These are phyloP conservation scores for Bondarzewia mesenterica DNA, from an alignment of 1,284 basidiomycete species.

Conservation along the genomic window DNA sequence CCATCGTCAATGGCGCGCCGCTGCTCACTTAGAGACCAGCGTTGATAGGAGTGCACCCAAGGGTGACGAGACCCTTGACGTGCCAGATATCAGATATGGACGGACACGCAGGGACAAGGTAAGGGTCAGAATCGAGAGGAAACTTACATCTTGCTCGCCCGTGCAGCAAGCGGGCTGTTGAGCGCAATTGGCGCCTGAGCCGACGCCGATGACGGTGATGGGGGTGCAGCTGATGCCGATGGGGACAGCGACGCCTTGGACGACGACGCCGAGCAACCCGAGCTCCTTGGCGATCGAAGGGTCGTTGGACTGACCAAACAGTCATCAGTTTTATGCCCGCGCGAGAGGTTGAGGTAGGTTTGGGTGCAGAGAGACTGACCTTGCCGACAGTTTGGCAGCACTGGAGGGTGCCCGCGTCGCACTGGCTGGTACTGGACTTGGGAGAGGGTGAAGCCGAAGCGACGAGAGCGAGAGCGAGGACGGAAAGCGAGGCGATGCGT, in stretches of 20 bases:
- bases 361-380: too few relatives aligned
- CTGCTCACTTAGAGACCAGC: slow-evolving; percentile 20
- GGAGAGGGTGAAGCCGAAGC: background rate
- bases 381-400: slow-evolving; percentile 18
- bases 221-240: slow-evolving; percentile 20
- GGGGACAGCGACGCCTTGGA: slow-evolving; percentile 13
- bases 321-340: background rate
- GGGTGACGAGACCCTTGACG: slow-evolving; percentile 24
- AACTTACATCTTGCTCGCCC: slow-evolving; percentile 13
- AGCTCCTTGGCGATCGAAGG: slow-evolving; percentile 3
- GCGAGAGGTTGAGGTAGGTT: too few relatives aligned
- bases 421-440: slow-evolving; percentile 11
- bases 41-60: slow-evolving; percentile 32
- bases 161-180: slow-evolving; percentile 22
- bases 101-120: background rate
- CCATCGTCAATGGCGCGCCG: background rate
- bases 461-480: background rate
- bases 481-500: background rate
- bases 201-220: slow-evolving; percentile 14
- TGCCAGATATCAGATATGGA: slow-evolving; percentile 18
- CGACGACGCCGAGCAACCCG: slow-evolving; percentile 14
- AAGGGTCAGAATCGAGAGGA: background rate
- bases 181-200: slow-evolving; percentile 11
- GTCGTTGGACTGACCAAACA: slow-evolving; percentile 6
- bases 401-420: slow-evolving; percentile 21